Percentiles rank a stretch among this genome's conserved stretches.
phyloP scores from a whole-genome alignment of 495 filamentous ascomycete species.

The Zalerion maritima region DNA sequence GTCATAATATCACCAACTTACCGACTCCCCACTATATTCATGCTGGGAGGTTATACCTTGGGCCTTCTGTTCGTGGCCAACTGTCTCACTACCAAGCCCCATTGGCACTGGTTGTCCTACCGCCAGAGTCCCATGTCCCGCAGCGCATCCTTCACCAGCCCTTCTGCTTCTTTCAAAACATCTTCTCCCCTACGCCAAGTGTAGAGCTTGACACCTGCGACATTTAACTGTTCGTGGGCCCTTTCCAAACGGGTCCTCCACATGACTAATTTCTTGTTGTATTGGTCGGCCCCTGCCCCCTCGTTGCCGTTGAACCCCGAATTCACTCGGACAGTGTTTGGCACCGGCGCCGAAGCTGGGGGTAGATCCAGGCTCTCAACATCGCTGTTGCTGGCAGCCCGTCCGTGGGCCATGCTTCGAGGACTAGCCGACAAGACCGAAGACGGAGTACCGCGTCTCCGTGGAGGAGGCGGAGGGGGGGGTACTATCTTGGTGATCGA shows the following conservation, averaged over 20 bases:
- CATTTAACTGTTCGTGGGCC: conserved; percentile 54
- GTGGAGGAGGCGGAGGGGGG: conserved; percentile 11
- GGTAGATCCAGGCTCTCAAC: conserved; percentile 12
- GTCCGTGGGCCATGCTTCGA: conserved; percentile 9
- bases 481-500: conserved; percentile 8
- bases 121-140: conserved; percentile 25
- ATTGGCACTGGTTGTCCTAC: too few species aligned
- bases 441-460: conserved; percentile 22
- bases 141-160: conserved; percentile 29
- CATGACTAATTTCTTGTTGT: conserved; percentile 68
- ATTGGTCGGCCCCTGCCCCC: conserved; percentile 14
- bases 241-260: conserved; percentile 69
- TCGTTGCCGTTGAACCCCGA: conserved; percentile 4
- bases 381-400: conserved; percentile 16
- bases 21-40: too few species aligned
- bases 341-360: conserved; percentile 1
- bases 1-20: too few species aligned
- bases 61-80: too few species aligned
- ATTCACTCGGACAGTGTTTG: neutral
- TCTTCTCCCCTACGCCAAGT: conserved; percentile 82
- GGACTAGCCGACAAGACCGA: conserved; percentile 35
- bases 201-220: conserved; percentile 56
- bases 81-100: too few species aligned
- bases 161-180: conserved; percentile 39
- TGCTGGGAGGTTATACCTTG: too few species aligned